Evolutionary conservation across 202 grass and related monocot species (phyloP).

Genomic region (Hordeum pubiflorum): DNA sequence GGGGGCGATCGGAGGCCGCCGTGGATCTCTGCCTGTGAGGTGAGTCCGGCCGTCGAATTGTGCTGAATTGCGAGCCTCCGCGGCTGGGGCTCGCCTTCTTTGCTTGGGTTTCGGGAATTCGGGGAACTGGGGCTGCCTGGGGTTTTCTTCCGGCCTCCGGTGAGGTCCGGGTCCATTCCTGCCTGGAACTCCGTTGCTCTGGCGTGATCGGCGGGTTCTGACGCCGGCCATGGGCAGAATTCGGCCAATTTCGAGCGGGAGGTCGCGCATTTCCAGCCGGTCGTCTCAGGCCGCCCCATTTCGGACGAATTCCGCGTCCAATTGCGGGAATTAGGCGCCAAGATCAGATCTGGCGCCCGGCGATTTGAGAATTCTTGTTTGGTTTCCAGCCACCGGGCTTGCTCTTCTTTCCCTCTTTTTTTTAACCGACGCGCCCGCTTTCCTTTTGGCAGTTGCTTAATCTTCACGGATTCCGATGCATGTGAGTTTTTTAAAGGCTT

Average conservation of each 20-base stretch:
- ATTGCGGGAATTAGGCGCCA: constrained; percentile 10
- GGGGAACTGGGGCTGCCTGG: neutral
- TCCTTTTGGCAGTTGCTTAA: constrained; percentile 69
- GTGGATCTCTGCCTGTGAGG: constrained; percentile 33
- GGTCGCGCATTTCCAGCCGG: constrained; percentile 14
- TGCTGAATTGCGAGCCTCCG: constrained; percentile 24
- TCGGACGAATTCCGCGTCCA: neutral
- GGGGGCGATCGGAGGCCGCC: constrained; percentile 29
- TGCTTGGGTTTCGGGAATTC: neutral
- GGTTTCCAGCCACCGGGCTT: neutral
- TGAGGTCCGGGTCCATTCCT: neutral
- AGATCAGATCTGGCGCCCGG: constrained; percentile 46
- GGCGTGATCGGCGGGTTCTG: neutral
- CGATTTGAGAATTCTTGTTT: constrained; percentile 21
- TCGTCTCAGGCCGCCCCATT: neutral
- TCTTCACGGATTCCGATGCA: constrained; percentile 79
- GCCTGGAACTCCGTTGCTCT: neutral
- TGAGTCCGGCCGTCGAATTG: constrained; percentile 35
- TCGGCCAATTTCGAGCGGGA: neutral
- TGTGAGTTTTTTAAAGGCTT: constrained; percentile 43
- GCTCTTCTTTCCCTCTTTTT: constrained; percentile 31
- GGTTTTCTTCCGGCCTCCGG: neutral
- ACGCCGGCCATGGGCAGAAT: neutral
- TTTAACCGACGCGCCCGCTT: constrained; percentile 49
- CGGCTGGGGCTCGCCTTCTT: neutral